phyloP scores from a whole-genome alignment of 768 basidiomycete genomes.

The Hortiboletus campestris region DNA sequence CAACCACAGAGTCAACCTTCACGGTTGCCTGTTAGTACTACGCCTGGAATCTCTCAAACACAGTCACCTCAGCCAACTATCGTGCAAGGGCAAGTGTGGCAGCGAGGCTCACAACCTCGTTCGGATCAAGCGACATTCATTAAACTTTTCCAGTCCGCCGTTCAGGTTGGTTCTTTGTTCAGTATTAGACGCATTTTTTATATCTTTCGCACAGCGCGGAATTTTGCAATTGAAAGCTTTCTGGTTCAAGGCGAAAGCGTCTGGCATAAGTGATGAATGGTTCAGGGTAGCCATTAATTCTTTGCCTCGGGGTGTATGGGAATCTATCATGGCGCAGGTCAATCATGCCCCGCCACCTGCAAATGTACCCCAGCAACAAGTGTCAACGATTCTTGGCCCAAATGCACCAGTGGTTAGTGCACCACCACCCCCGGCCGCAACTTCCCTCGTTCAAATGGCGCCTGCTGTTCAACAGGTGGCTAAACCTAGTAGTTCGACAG shows the following conservation, averaged over 20 bases:
- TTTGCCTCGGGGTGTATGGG: slow-evolving; percentile 16
- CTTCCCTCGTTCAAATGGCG: background rate
- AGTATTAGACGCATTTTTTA: slow-evolving; percentile 3
- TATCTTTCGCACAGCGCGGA: slow-evolving; percentile 13
- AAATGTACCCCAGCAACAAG: background rate
- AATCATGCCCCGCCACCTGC: background rate
- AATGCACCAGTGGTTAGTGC: background rate
- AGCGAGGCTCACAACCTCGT: background rate
- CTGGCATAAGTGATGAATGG: slow-evolving; percentile 24
- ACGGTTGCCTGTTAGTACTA: background rate
- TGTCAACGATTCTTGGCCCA: background rate
- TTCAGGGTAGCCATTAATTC: slow-evolving; percentile 13
- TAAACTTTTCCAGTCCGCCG: slow-evolving; percentile 19
- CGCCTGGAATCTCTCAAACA: background rate
- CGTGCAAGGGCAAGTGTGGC: slow-evolving; percentile 10
- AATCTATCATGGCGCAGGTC: slow-evolving; percentile 5
- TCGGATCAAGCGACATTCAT: slow-evolving; percentile 18
- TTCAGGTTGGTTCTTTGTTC: slow-evolving; percentile 17
- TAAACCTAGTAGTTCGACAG: background rate
- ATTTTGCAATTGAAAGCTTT: slow-evolving; percentile 10
- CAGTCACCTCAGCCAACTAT: background rate
- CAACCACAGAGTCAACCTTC: slow-evolving; percentile 1
- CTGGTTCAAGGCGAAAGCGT: slow-evolving; percentile 8
- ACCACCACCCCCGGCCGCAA: background rate
- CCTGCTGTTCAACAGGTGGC: background rate